A percentile compares a stretch with the other conserved stretches of the same genome.
Conservation (phyloP, 2,329 filamentous ascomycete species). For the Phoma sp. region DNA sequence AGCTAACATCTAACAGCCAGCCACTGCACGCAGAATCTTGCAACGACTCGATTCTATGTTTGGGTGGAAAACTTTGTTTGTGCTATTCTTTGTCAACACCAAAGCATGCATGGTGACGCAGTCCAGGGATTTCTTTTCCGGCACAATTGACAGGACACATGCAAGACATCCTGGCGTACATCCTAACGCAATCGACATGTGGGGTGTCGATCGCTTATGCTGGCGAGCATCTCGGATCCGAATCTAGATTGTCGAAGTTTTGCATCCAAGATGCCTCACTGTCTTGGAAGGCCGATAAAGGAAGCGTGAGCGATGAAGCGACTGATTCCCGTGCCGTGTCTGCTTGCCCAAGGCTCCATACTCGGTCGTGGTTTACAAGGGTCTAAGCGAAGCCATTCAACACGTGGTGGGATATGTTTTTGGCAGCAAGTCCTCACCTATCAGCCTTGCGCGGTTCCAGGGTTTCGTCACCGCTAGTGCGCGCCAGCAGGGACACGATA, state of each 20-base stretch:
- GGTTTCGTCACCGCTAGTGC: constrained; percentile 2
- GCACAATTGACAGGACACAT: background rate
- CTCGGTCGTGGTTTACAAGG: background rate
- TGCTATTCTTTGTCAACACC: constrained; percentile 3
- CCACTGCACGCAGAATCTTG: background rate
- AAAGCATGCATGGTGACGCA: background rate
- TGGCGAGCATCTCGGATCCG: background rate
- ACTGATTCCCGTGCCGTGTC: background rate
- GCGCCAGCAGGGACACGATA: background rate
- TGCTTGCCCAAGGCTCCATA: background rate
- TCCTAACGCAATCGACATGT: background rate
- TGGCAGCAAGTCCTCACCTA: background rate
- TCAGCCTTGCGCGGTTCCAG: constrained; percentile 12
- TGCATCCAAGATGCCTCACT: background rate
- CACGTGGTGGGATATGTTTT: constrained; percentile 5
- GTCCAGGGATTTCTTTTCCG: background rate
- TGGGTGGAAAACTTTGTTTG: constrained; percentile 1
- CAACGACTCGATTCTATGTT: constrained; percentile 4
- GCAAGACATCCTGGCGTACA: background rate
- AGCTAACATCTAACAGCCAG: constrained; percentile 4
- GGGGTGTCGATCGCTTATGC: constrained; percentile 1
- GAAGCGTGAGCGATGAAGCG: background rate
- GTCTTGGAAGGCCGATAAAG: constrained; percentile 1
- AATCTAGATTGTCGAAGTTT: constrained; percentile 2
- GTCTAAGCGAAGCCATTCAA: background rate